These are phyloP conservation scores for Malus hybrid DNA, from an alignment of 331 rosid species.

Conservation along the genomic window DNA sequence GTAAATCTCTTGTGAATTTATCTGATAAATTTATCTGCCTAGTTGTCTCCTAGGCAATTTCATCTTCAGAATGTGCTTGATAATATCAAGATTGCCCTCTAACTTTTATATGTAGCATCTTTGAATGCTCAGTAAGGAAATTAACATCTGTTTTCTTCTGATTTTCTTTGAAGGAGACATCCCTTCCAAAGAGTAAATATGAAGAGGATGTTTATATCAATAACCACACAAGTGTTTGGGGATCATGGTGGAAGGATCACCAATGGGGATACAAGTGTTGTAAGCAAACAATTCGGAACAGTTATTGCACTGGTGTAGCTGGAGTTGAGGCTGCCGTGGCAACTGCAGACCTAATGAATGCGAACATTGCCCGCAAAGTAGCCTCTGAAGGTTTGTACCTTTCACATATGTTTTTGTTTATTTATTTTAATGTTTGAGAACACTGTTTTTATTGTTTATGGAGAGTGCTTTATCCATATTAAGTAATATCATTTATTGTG, in stretches of 20 bases:
- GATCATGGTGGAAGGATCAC: constrained; percentile 51
- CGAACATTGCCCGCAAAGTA: constrained; percentile 28
- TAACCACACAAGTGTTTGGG: constrained; percentile 45
- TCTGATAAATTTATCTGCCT: not conserved
- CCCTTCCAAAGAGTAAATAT: constrained; percentile 29
- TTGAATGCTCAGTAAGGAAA: not conserved
- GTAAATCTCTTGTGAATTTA: not conserved
- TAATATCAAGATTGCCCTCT: not conserved
- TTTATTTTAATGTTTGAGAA: no score
- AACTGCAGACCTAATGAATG: constrained; percentile 26
- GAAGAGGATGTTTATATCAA: constrained; percentile 34
- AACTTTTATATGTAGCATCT: not conserved
- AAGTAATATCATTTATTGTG: not conserved
- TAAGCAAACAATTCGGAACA: constrained; percentile 32
- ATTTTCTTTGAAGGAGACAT: constrained; percentile 19
- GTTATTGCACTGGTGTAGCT: constrained; percentile 44
- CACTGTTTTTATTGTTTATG: no score
- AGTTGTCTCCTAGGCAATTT: not conserved
- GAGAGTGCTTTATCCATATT: not conserved
- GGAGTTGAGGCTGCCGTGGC: constrained; percentile 41
- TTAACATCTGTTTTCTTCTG: not conserved
- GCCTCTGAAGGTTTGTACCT: constrained; percentile 24
- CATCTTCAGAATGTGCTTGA: not conserved
- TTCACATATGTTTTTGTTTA: not conserved
- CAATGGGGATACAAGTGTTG: constrained; percentile 49